Evolutionary conservation across 805 yeast species (phyloP), one percentile per base, ranked within the genome.

Genomic region (Blastobotrys muscicola): DNA sequence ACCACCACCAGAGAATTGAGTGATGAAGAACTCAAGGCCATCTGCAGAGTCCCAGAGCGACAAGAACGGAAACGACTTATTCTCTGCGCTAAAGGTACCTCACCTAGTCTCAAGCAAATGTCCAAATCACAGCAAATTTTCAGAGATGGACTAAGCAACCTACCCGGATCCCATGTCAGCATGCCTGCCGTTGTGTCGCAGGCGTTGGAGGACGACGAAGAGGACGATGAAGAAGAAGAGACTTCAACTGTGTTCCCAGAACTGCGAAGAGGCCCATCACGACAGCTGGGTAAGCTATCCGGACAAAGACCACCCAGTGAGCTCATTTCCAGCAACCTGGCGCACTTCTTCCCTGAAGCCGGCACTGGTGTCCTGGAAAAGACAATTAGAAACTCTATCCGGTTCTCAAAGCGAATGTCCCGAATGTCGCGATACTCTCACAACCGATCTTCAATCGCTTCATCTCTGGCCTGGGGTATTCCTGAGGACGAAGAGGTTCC

Each of bases 301-400:
- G 94, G 94, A 16, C 95, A 85, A 60, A 71, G 98, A 56, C 98
- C 98, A 5, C 89, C 97, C 1, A 80, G 92, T 47, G 94, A 86
- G 57, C 73, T 89, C 53, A 92, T 90, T 48, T 85, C 97, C 1
- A 79, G 89, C 1, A 86, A 90, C 56, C 67, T 90, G 50, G 81
- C 87, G 1, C 95, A 89, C 50, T 90, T 85, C 60, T 92, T 92
- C 69, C 98, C 98, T 0, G 82, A 80, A 33, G 80, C 94, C 0
- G 80, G 76, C 16, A 74, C 78, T 41, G 70, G 73, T 37, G 81
- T 81, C 45, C 70, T 92, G 49, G 82, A 82, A 48, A 79, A 81
- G 45, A 89, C 95, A 1, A 75, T 89, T 37, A 67, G 94, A 14
- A 87, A 85, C 57, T 84, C 96, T 3, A 85, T 85, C 11, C 67